Conservation (phyloP, 805 yeast genomes). For the Candida suzukii region DNA sequence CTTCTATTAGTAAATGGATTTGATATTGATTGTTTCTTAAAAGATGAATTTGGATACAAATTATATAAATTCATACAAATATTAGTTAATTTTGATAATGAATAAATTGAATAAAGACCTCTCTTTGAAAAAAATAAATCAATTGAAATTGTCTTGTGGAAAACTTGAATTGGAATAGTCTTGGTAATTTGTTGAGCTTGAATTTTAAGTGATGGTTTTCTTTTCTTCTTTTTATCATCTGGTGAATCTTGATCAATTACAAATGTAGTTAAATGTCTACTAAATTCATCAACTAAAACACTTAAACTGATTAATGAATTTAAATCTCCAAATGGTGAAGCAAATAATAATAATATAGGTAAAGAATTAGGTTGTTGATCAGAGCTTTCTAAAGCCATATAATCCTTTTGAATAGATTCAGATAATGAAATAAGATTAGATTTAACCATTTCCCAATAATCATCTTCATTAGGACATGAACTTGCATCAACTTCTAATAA, state of each 20-base stretch:
- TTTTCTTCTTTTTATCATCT: conserved; percentile 22
- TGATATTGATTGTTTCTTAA: too few relatives aligned
- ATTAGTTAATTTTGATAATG: conserved; percentile 30
- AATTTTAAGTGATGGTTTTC: conserved; percentile 8
- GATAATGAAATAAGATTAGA: conserved; percentile 7
- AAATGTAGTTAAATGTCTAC: conserved; percentile 21
- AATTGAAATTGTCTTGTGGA: conserved; percentile 34
- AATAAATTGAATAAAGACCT: conserved; percentile 24
- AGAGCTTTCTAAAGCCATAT: neutral
- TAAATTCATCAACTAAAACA: conserved; percentile 40
- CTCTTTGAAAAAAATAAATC: conserved; percentile 29
- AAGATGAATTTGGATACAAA: conserved; percentile 33
- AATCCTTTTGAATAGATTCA: conserved; percentile 6
- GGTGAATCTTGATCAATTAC: conserved; percentile 8
- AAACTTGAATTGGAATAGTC: conserved; percentile 10
- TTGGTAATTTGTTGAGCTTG: conserved; percentile 3
- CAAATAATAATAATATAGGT: conserved; percentile 46
- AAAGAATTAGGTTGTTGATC: conserved; percentile 2
- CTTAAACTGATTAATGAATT: conserved; percentile 41
- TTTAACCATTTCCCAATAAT: conserved; percentile 23
- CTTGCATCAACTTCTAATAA: conserved; percentile 14
- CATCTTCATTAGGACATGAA: conserved; percentile 5
- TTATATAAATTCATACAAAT: conserved; percentile 53
- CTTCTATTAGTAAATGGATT: conserved; percentile 20
- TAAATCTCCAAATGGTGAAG: conserved; percentile 34